Conservation (phyloP, 331 rosid genomes). For the Telfairia occidentalis region DNA sequence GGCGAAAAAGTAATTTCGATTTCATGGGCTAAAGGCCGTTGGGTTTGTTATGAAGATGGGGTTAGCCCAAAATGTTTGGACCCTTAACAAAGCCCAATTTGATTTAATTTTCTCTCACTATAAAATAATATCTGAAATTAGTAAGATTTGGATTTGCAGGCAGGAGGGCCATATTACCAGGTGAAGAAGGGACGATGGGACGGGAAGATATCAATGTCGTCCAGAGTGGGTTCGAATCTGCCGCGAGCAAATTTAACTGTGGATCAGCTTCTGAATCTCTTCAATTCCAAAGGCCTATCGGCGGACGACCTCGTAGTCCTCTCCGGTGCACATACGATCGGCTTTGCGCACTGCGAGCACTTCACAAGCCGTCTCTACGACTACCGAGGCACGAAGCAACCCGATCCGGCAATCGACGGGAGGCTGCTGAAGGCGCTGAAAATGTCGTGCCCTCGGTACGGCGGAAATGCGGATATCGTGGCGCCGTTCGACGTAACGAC, state of each 20-base stretch:
- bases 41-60: background rate
- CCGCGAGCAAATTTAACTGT: slow-evolving; percentile 65
- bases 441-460: slow-evolving; percentile 63
- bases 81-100: background rate
- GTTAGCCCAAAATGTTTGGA: background rate
- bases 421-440: slow-evolving; percentile 43
- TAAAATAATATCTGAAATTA: background rate
- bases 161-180: slow-evolving; percentile 84
- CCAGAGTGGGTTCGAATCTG: slow-evolving; percentile 52
- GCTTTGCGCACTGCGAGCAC: slow-evolving; percentile 66
- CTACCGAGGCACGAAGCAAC: slow-evolving; percentile 34
- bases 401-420: slow-evolving; percentile 61
- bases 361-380: slow-evolving; percentile 57
- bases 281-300: slow-evolving; percentile 58
- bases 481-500: slow-evolving; percentile 88
- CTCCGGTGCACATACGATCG: slow-evolving; percentile 85
- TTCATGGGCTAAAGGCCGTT: background rate
- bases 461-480: slow-evolving; percentile 54
- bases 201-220: slow-evolving; percentile 74
- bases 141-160: slow-evolving; percentile 27
- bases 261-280: slow-evolving; percentile 64
- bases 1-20: background rate
- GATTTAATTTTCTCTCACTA: background rate
- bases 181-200: slow-evolving; percentile 91
- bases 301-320: slow-evolving; percentile 66